Conservation (phyloP, 352 stramenopile genomes). For the Globisporangium irregulare region DNA sequence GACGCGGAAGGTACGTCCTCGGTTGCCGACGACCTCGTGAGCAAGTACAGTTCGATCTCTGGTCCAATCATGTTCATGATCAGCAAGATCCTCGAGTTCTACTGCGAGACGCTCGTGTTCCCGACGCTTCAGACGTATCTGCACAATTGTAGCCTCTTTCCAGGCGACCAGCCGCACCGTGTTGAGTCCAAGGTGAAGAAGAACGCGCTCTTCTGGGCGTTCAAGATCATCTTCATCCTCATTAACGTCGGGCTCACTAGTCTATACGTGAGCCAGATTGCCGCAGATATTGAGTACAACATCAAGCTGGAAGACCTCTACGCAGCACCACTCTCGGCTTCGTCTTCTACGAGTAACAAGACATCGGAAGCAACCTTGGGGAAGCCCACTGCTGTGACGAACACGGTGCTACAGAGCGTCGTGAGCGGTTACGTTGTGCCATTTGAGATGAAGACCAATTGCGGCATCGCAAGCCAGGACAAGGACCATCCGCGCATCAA, state of each 20-base stretch:
- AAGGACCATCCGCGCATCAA: slow-evolving; percentile 5
- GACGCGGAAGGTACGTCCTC: slow-evolving; percentile 17
- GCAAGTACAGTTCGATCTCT: slow-evolving; percentile 19
- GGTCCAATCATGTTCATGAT: slow-evolving; percentile 21
- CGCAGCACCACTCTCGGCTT: neutral
- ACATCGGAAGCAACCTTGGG: neutral
- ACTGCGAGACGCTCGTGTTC: slow-evolving; percentile 25
- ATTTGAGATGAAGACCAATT: slow-evolving; percentile 17
- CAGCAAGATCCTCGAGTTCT: slow-evolving; percentile 20
- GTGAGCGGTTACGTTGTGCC: slow-evolving; percentile 18
- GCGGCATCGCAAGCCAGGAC: slow-evolving; percentile 7
- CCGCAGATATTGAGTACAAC: slow-evolving; percentile 13
- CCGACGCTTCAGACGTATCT: slow-evolving; percentile 23
- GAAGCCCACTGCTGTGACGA: neutral
- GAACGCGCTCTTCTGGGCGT: slow-evolving; percentile 19
- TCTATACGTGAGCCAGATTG: slow-evolving; percentile 21
- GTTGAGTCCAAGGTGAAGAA: slow-evolving; percentile 21
- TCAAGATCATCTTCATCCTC: slow-evolving; percentile 22
- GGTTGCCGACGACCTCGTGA: slow-evolving; percentile 11
- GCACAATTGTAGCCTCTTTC: slow-evolving; percentile 25
- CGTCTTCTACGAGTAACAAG: neutral
- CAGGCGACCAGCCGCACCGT: slow-evolving; percentile 23
- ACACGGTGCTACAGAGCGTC: slow-evolving; percentile 23
- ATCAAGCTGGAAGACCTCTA: slow-evolving; percentile 12
- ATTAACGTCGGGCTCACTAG: slow-evolving; percentile 25